phyloP scores from a whole-genome alignment of 2,329 filamentous ascomycete species.

The Colletotrichum sp. region DNA sequence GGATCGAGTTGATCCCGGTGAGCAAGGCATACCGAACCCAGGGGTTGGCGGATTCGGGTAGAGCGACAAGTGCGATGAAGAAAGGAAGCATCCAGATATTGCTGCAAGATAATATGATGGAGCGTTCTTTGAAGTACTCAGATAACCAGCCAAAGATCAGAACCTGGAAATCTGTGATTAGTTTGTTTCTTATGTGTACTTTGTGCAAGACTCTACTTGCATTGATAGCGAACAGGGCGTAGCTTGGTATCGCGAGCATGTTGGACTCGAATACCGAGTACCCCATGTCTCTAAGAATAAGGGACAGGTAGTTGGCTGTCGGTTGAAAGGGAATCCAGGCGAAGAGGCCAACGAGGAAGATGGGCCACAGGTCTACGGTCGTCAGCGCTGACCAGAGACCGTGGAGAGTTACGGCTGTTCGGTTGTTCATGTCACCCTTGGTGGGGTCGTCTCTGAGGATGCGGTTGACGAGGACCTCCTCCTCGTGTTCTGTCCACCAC shows the following conservation, averaged over 20 bases:
- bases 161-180: conserved; percentile 13
- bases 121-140: conserved; percentile 51
- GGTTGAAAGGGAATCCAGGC: conserved; percentile 35
- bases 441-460: conserved; percentile 58
- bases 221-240: conserved; percentile 19
- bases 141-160: conserved; percentile 46
- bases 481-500: conserved; percentile 55
- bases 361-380: conserved; percentile 52
- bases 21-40: conserved; percentile 58
- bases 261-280: conserved; percentile 53
- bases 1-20: conserved; percentile 56
- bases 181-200: conserved; percentile 40
- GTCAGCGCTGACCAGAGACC: conserved; percentile 54
- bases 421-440: conserved; percentile 63
- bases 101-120: conserved; percentile 51
- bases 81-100: conserved; percentile 59
- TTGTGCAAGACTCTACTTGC: conserved; percentile 54
- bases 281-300: conserved; percentile 24
- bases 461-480: conserved; percentile 61
- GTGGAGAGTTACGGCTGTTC: conserved; percentile 54
- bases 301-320: conserved; percentile 25
- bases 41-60: conserved; percentile 41
- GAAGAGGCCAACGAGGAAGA: conserved; percentile 51
- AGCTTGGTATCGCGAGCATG: conserved; percentile 24
- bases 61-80: conserved; percentile 48